phyloP scores from a whole-genome alignment of 495 filamentous ascomycete genomes.

The Pyrenula aspistea region DNA sequence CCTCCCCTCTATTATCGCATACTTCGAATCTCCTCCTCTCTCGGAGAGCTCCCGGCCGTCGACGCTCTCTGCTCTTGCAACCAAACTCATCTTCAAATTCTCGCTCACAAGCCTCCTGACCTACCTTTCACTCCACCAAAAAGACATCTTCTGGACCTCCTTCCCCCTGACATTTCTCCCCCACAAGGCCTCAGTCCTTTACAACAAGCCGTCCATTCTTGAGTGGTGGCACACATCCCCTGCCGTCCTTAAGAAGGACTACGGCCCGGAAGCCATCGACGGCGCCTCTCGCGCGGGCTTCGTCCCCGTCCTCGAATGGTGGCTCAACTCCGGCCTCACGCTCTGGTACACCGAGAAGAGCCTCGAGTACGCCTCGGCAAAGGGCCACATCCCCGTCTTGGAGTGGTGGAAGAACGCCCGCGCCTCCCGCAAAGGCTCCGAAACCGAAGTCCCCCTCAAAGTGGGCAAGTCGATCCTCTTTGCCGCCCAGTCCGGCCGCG shows the following conservation, averaged over 20 bases:
- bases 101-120: constrained; percentile 64
- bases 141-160: constrained; percentile 68
- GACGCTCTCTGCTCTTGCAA: constrained; percentile 65
- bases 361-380: constrained; percentile 71
- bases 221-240: constrained; percentile 80
- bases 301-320: constrained; percentile 81
- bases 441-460: constrained; percentile 44
- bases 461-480: constrained; percentile 69
- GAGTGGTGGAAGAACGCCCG: constrained; percentile 79
- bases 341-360: constrained; percentile 77
- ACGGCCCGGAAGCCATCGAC: constrained; percentile 69
- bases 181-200: constrained; percentile 73
- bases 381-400: constrained; percentile 71
- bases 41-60: constrained; percentile 27
- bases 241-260: constrained; percentile 67
- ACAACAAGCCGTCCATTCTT: constrained; percentile 71
- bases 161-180: constrained; percentile 74
- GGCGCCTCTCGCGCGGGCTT: constrained; percentile 74
- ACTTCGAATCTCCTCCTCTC: constrained; percentile 51
- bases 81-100: constrained; percentile 86
- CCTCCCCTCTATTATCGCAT: constrained; percentile 52
- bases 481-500: constrained; percentile 67
- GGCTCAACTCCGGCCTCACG: constrained; percentile 66
- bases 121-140: constrained; percentile 66
- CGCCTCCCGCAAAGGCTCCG: constrained; percentile 11